Percentiles rank a stretch among this genome's conserved stretches.
Conservation (phyloP, 306 rosid genomes). For the Acacia melanoxylon region DNA sequence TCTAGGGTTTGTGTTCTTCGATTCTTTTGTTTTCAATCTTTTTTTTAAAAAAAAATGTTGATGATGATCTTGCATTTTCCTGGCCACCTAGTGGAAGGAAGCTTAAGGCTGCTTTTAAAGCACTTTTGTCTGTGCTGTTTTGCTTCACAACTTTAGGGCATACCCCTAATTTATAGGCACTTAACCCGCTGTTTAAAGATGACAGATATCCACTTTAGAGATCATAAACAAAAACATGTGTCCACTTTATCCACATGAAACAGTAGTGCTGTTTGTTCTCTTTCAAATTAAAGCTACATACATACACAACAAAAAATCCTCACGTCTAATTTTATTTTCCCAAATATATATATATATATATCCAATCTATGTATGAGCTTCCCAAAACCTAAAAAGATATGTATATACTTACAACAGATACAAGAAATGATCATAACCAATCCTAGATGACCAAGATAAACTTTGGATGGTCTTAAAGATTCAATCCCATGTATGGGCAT, state of each 20-base stretch:
- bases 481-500: not conserved
- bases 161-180: conserved; percentile 9
- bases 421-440: not conserved
- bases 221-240: conserved; percentile 21
- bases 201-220: conserved; percentile 32
- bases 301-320: not conserved
- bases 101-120: conserved; percentile 35
- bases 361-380: not conserved
- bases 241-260: conserved; percentile 35
- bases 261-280: not conserved
- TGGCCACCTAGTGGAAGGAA: conserved; percentile 20
- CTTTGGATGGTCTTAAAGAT: not conserved
- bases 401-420: not conserved
- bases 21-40: conserved; percentile 22
- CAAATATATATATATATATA: not conserved
- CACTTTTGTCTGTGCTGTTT: conserved; percentile 18
- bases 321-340: not conserved
- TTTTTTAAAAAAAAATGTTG: not conserved
- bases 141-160: conserved; percentile 41
- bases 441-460: too few relatives aligned
- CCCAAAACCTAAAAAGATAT: not conserved
- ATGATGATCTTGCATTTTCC: not conserved
- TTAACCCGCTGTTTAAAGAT: conserved; percentile 23
- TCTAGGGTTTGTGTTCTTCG: conserved; percentile 11
- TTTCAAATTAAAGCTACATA: conserved; percentile 11